Evolutionary conservation across 1,284 basidiomycete genomes (phyloP).

Genomic region (Apiotrichum laibachii): DNA sequence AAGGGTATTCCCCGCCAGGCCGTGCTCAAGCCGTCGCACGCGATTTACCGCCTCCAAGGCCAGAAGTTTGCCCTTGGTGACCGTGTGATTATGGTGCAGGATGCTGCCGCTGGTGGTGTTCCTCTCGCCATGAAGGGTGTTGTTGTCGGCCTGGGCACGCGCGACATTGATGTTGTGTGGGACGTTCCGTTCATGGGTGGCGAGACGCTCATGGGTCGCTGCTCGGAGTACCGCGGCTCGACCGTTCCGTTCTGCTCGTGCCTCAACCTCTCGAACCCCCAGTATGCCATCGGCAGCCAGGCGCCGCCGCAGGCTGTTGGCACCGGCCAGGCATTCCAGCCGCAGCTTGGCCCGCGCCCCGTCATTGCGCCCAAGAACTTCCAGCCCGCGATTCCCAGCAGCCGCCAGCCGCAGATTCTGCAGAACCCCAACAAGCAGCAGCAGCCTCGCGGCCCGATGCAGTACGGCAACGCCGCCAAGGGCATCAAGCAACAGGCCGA

Average conservation of each 20-base stretch:
- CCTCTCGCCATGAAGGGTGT: slow-evolving; percentile 90
- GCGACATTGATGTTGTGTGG: slow-evolving; percentile 94
- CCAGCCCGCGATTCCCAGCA: slow-evolving; percentile 54
- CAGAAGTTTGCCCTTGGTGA: slow-evolving; percentile 93
- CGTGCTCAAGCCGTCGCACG: slow-evolving; percentile 88
- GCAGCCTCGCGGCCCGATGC: slow-evolving; percentile 19
- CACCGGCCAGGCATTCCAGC: slow-evolving; percentile 58
- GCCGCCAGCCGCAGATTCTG: slow-evolving; percentile 57
- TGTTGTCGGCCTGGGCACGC: slow-evolving; percentile 80
- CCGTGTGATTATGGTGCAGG: slow-evolving; percentile 91
- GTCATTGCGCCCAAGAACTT: slow-evolving; percentile 63
- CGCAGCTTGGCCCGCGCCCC: slow-evolving; percentile 65
- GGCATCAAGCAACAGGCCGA: slow-evolving; percentile 30
- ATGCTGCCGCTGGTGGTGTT: slow-evolving; percentile 77
- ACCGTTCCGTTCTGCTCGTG: slow-evolving; percentile 79
- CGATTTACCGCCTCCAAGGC: slow-evolving; percentile 82
- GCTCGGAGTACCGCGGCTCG: slow-evolving; percentile 83
- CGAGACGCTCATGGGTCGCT: slow-evolving; percentile 80
- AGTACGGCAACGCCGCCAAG: slow-evolving; percentile 47
- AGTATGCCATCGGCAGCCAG: slow-evolving; percentile 66
- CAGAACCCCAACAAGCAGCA: slow-evolving; percentile 56
- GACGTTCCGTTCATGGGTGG: slow-evolving; percentile 94
- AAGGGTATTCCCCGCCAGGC: slow-evolving; percentile 91
- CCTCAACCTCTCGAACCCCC: slow-evolving; percentile 76
- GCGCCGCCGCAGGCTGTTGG: slow-evolving; percentile 48